These are phyloP conservation scores for Strobilomyces confusus DNA, from an alignment of 768 basidiomycete species.

Conservation along the genomic window DNA sequence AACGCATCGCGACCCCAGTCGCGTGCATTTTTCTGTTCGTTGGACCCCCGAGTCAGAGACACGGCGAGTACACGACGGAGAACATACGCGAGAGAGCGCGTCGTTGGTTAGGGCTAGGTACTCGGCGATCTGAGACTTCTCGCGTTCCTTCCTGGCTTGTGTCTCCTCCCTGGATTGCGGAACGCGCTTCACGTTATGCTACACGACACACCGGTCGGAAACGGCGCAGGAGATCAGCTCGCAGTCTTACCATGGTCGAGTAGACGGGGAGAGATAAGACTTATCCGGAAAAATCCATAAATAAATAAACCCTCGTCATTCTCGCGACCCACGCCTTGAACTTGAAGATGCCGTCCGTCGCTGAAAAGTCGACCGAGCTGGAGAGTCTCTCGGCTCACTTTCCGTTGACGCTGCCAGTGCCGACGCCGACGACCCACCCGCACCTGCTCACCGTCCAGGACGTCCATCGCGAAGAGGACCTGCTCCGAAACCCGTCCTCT, in stretches of 20 bases:
- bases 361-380: slow-evolving; percentile 43
- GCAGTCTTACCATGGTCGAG: slow-evolving; percentile 26
- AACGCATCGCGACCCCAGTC: slow-evolving; percentile 77
- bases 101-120: slow-evolving; percentile 65
- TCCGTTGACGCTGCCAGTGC: slow-evolving; percentile 82
- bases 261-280: not conserved
- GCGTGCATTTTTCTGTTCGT: slow-evolving; percentile 56
- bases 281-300: slow-evolving; percentile 2
- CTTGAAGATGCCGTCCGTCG: slow-evolving; percentile 53
- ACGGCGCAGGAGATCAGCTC: not conserved
- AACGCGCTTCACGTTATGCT: slow-evolving; percentile 72
- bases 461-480: slow-evolving; percentile 88
- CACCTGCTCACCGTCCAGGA: slow-evolving; percentile 72
- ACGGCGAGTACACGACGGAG: not conserved
- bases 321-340: not conserved
- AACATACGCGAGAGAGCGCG: slow-evolving; percentile 60
- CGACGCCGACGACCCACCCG: slow-evolving; percentile 74
- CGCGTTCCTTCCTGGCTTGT: slow-evolving; percentile 66
- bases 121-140: slow-evolving; percentile 70
- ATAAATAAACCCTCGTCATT: not conserved
- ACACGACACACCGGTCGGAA: not conserved
- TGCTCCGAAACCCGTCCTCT: slow-evolving; percentile 84
- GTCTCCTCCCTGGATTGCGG: slow-evolving; percentile 54
- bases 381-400: slow-evolving; percentile 59
- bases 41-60: not conserved